These are phyloP conservation scores for Blastobotrys proliferans DNA, from an alignment of 1,139 yeast genomes.

Conservation along the genomic window DNA sequence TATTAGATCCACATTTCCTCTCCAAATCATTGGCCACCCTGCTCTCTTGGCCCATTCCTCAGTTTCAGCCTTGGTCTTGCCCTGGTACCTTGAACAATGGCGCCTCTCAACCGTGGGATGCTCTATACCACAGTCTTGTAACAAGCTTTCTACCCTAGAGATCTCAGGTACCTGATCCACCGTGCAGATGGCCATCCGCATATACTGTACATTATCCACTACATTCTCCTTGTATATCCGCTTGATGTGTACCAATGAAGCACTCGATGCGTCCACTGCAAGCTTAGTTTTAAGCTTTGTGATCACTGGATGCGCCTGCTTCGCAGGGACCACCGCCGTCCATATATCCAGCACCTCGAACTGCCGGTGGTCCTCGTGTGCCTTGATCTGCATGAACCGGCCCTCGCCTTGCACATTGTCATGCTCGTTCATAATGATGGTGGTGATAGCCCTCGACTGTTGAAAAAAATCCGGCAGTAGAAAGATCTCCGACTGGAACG, in stretches of 20 bases:
- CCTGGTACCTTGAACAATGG: slow-evolving; percentile 50
- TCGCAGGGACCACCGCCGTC: slow-evolving; percentile 49
- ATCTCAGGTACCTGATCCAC: slow-evolving; percentile 23
- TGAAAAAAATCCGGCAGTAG: too few relatives aligned
- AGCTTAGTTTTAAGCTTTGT: slow-evolving; percentile 24
- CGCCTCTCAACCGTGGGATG: slow-evolving; percentile 16
- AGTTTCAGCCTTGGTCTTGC: slow-evolving; percentile 61
- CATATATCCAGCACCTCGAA: slow-evolving; percentile 50
- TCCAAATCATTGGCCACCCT: slow-evolving; percentile 89
- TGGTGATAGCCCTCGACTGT: too few relatives aligned
- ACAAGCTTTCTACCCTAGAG: slow-evolving; percentile 16
- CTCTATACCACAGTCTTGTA: slow-evolving; percentile 21
- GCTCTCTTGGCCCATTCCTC: slow-evolving; percentile 56
- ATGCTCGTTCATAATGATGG: too few relatives aligned
- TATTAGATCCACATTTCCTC: slow-evolving; percentile 84
- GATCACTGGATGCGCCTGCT: slow-evolving; percentile 38
- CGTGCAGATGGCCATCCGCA: slow-evolving; percentile 36
- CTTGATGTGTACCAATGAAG: slow-evolving; percentile 34
- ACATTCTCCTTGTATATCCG: slow-evolving; percentile 34
- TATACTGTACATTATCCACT: slow-evolving; percentile 15
- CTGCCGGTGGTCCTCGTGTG: slow-evolving; percentile 28
- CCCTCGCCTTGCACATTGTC: slow-evolving; percentile 25
- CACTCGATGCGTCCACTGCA: slow-evolving; percentile 31
- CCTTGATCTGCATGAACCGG: slow-evolving; percentile 26
- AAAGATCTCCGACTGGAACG: too few relatives aligned